Evolutionary conservation across 257 asterid genomes (phyloP).

Genomic region (Linaria vulgaris): DNA sequence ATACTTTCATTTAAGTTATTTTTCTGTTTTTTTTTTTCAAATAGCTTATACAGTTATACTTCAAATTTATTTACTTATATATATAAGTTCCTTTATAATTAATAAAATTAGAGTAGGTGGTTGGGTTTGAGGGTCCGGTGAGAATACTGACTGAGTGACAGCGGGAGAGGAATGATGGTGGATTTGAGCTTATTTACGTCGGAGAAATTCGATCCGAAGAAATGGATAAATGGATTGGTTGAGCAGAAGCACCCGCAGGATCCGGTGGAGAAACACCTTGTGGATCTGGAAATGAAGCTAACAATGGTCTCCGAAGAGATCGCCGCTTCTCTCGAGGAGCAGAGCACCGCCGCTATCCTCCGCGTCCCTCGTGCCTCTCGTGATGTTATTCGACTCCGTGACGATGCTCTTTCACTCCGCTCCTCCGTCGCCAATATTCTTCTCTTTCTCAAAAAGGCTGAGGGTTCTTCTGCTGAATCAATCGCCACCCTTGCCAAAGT

Average conservation of each 20-base stretch:
- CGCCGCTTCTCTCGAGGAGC: slow-evolving; percentile 93
- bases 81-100: no score
- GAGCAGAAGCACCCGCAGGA: slow-evolving; percentile 89
- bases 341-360: slow-evolving; percentile 82
- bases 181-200: slow-evolving; percentile 90
- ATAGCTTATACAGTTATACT: no score
- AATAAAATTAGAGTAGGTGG: no score
- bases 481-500: slow-evolving; percentile 85
- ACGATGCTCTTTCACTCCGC: slow-evolving; percentile 82
- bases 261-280: slow-evolving; percentile 81
- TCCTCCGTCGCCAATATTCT: slow-evolving; percentile 82
- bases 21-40: no score
- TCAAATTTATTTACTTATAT: no score
- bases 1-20: no score
- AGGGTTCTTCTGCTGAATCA: slow-evolving; percentile 95
- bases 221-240: slow-evolving; percentile 87
- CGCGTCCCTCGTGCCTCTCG: slow-evolving; percentile 96
- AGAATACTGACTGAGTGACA: no score
- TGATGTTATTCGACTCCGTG: slow-evolving; percentile 88
- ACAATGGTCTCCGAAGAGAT: slow-evolving; percentile 97
- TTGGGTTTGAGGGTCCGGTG: no score
- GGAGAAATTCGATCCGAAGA: slow-evolving; percentile 89
- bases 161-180: slow-evolving; percentile 69
- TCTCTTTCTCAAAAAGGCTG: slow-evolving; percentile 84
- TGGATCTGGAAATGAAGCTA: slow-evolving; percentile 98